Conservation (phyloP, 331 rosid species). For the Rosa hybrid region DNA sequence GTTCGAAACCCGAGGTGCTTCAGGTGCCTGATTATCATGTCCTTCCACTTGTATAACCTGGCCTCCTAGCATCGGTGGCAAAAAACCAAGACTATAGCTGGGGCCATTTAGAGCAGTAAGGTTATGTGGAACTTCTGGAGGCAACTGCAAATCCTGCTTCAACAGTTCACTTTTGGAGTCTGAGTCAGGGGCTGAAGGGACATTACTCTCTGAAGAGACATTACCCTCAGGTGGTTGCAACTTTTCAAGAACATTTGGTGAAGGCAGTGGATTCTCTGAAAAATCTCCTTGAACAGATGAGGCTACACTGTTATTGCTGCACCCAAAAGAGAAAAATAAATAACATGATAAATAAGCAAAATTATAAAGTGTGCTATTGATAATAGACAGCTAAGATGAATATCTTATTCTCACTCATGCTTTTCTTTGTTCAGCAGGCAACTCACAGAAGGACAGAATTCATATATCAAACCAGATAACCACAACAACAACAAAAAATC, state of each 20-base stretch:
- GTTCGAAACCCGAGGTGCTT: slow-evolving; percentile 43
- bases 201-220: slow-evolving; percentile 33
- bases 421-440: not conserved
- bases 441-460: not conserved
- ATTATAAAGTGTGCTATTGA: not conserved
- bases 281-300: slow-evolving; percentile 41
- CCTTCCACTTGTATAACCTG: slow-evolving; percentile 62
- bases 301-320: slow-evolving; percentile 48
- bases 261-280: slow-evolving; percentile 45
- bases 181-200: slow-evolving; percentile 15
- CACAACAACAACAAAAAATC: not conserved
- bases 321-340: slow-evolving; percentile 19
- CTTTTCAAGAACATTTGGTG: slow-evolving; percentile 37
- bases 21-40: slow-evolving; percentile 53
- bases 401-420: not conserved
- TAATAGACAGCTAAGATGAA: not conserved
- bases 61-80: slow-evolving; percentile 59
- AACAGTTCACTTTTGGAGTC: slow-evolving; percentile 51
- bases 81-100: slow-evolving; percentile 56
- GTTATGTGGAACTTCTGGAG: slow-evolving; percentile 43
- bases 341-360: not conserved
- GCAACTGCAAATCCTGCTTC: slow-evolving; percentile 47
- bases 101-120: slow-evolving; percentile 45
- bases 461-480: not conserved
- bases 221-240: slow-evolving; percentile 41